Percentiles rank a stretch among this genome's conserved stretches.
Evolutionary conservation across 1,284 basidiomycete genomes (phyloP).

Genomic region (Ceratobasidium sp.): DNA sequence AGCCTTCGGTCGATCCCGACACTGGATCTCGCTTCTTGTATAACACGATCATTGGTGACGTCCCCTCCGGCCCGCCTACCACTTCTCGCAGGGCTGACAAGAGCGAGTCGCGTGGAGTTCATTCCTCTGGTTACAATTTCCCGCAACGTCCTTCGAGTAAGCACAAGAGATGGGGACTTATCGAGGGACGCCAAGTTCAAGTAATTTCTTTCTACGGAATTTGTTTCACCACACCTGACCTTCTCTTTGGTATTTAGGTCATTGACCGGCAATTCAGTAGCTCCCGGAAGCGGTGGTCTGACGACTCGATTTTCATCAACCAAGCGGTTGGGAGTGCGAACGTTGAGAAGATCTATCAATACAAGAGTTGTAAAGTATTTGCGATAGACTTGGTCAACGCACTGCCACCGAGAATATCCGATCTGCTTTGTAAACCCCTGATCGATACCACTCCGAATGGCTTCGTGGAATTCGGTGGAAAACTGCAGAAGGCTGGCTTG

Average conservation of each 20-base stretch:
- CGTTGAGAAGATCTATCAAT: not conserved
- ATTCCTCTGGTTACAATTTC: not conserved
- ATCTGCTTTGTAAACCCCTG: not conserved
- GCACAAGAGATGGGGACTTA: too few relatives aligned
- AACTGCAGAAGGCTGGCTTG: not conserved
- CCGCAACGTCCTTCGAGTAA: too few relatives aligned
- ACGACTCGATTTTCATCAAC: not conserved
- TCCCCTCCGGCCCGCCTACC: not conserved
- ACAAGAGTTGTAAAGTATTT: not conserved
- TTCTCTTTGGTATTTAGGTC: too few relatives aligned
- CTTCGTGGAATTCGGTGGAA: not conserved
- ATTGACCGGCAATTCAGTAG: not conserved
- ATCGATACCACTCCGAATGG: not conserved
- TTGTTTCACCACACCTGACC: not conserved
- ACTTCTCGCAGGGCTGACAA: not conserved
- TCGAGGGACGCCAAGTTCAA: too few relatives aligned
- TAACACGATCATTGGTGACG: not conserved
- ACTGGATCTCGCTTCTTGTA: too few relatives aligned
- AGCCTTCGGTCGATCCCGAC: not conserved
- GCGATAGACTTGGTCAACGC: not conserved
- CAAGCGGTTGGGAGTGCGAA: not conserved
- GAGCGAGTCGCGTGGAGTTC: not conserved
- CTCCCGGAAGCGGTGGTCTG: constrained; percentile 9
- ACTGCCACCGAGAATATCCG: not conserved
- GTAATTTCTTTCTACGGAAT: not conserved